A percentile compares a stretch with the other conserved stretches of the same genome.
phyloP scores from a whole-genome alignment of 73 alveolate genomes.

The Paramecium bursaria region DNA sequence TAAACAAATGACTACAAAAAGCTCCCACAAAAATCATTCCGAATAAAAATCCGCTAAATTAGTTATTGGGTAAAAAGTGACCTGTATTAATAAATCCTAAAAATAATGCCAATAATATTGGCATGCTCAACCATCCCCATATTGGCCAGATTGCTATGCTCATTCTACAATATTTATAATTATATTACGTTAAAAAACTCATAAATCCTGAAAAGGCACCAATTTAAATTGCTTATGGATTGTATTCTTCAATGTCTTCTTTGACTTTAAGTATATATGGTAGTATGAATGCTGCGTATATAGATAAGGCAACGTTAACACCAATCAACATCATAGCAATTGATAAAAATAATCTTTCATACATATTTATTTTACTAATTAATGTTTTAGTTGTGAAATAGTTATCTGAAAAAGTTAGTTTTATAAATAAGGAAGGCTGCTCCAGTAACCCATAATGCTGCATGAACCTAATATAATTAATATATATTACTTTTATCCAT shows the following conservation, averaged over 20 bases:
- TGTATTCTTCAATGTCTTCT: slow-evolving; percentile 32
- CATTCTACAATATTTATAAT: too few relatives aligned
- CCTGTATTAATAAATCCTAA: slow-evolving; percentile 64
- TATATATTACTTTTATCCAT: not conserved
- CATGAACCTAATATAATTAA: not conserved
- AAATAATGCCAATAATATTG: slow-evolving; percentile 63
- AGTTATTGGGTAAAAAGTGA: slow-evolving; percentile 60
- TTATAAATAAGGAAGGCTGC: not conserved
- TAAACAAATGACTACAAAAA: slow-evolving; percentile 58
- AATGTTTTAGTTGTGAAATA: slow-evolving; percentile 37
- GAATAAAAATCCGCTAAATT: slow-evolving; percentile 49
- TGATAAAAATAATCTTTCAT: not conserved
- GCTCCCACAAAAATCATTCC: slow-evolving; percentile 66
- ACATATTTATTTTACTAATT: slow-evolving; percentile 16
- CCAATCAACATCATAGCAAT: slow-evolving; percentile 33
- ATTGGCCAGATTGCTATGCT: slow-evolving; percentile 69
- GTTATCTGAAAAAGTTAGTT: slow-evolving; percentile 20
- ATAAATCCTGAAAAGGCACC: slow-evolving; percentile 44
- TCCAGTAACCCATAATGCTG: not conserved
- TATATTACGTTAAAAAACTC: slow-evolving; percentile 24
- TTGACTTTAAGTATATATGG: not conserved
- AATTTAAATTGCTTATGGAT: slow-evolving; percentile 40
- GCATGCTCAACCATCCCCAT: slow-evolving; percentile 65
- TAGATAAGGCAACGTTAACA: not conserved
- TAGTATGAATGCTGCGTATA: not conserved